A percentile compares a stretch with the other conserved stretches of the same genome.
These are phyloP conservation scores for Trebouxia sp. DNA, from an alignment of 139 green algal genomes.

Conservation along the genomic window DNA sequence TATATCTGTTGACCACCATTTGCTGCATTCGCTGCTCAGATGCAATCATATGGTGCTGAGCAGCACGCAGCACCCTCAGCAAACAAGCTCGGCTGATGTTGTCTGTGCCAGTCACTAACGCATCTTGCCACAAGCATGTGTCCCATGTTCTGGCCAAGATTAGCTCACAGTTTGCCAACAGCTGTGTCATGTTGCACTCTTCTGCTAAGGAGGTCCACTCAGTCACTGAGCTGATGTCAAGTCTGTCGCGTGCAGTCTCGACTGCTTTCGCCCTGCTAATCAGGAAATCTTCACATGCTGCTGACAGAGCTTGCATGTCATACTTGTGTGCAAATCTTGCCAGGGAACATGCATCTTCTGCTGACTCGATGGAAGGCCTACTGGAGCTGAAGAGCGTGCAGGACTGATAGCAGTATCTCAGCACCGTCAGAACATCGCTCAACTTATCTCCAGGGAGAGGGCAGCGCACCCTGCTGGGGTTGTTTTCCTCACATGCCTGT, in stretches of 20 bases:
- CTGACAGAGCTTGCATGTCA: background rate
- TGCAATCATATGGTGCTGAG: background rate
- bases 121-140: background rate
- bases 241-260: background rate
- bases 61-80: background rate
- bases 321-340: constrained; percentile 12
- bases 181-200: background rate
- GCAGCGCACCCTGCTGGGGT: background rate
- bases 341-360: background rate
- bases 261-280: background rate
- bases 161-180: background rate
- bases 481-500: background rate
- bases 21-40: constrained; percentile 8
- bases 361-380: background rate
- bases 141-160: background rate
- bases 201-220: background rate
- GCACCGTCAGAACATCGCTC: background rate
- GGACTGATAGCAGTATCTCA: background rate
- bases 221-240: background rate
- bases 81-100: background rate
- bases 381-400: background rate
- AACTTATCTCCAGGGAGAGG: background rate
- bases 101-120: background rate
- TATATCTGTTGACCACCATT: background rate
- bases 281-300: background rate